Evolutionary conservation across 2,329 filamentous ascomycete genomes (phyloP).

Genomic region (Aspergillus versicolor): DNA sequence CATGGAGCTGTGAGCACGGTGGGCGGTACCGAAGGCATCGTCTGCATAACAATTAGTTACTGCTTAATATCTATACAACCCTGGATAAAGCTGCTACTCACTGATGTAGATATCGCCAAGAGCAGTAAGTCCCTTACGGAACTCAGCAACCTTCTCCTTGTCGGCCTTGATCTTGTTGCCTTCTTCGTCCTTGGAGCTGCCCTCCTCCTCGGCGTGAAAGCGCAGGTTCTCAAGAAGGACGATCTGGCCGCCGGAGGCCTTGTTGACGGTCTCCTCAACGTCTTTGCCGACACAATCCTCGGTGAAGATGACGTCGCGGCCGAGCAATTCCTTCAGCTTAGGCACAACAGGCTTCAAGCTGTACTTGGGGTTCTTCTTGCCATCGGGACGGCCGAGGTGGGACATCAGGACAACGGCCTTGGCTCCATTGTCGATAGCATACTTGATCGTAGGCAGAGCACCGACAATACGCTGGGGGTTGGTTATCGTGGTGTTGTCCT

Average conservation of each 20-base stretch:
- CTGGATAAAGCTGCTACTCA: slow-evolving; percentile 48
- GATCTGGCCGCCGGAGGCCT: slow-evolving; percentile 76
- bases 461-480: slow-evolving; percentile 98
- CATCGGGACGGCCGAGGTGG: slow-evolving; percentile 93
- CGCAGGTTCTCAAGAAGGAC: slow-evolving; percentile 96
- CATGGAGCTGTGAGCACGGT: slow-evolving; percentile 99
- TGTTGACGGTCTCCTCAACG: slow-evolving; percentile 85
- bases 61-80: not conserved
- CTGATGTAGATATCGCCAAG: slow-evolving; percentile 96
- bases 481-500: slow-evolving; percentile 78
- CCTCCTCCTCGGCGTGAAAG: slow-evolving; percentile 98
- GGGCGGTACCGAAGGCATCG: slow-evolving; percentile 96
- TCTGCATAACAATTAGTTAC: slow-evolving; percentile 54
- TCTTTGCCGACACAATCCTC: slow-evolving; percentile 87
- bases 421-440: slow-evolving; percentile 84
- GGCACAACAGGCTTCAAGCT: slow-evolving; percentile 87
- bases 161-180: slow-evolving; percentile 99
- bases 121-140: slow-evolving; percentile 91
- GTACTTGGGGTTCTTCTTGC: slow-evolving; percentile 87
- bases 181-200: slow-evolving; percentile 86
- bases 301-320: slow-evolving; percentile 81
- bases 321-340: slow-evolving; percentile 86
- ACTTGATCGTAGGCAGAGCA: slow-evolving; percentile 91
- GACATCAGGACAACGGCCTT: slow-evolving; percentile 97
- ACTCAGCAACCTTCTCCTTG: slow-evolving; percentile 85